Evolutionary conservation across 495 filamentous ascomycete species (phyloP).

Genomic region (Xylaria palmicola): DNA sequence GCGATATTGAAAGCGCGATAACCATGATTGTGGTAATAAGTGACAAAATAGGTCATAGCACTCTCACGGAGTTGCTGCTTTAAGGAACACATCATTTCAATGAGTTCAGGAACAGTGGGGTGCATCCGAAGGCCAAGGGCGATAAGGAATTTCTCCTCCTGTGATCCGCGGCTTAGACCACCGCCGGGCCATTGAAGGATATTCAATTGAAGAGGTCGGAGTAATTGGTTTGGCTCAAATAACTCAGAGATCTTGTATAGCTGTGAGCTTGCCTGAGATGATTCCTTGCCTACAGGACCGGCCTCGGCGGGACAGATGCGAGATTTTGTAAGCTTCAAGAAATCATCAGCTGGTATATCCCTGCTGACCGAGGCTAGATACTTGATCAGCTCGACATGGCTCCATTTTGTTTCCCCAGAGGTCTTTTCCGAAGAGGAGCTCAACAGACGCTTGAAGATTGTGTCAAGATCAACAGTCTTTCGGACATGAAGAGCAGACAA

Average conservation of each 20-base stretch:
- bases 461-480: constrained; percentile 85
- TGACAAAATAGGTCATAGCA: constrained; percentile 79
- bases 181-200: constrained; percentile 83
- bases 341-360: constrained; percentile 84
- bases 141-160: constrained; percentile 71
- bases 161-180: constrained; percentile 56
- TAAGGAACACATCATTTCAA: constrained; percentile 70
- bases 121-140: constrained; percentile 67
- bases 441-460: constrained; percentile 86
- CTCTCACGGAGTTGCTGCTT: constrained; percentile 58
- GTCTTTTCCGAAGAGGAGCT: constrained; percentile 47
- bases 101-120: constrained; percentile 67
- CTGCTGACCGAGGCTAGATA: constrained; percentile 87
- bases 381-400: constrained; percentile 88
- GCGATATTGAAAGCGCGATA: constrained; percentile 64
- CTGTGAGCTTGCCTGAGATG: constrained; percentile 41
- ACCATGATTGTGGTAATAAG: constrained; percentile 70
- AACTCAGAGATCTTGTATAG: constrained; percentile 81
- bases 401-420: constrained; percentile 66
- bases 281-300: constrained; percentile 44
- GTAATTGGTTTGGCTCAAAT: constrained; percentile 73
- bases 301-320: constrained; percentile 81
- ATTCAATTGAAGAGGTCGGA: constrained; percentile 68
- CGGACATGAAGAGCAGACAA: constrained; percentile 77
- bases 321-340: constrained; percentile 71